Evolutionary conservation across 148 eudicot genomes (phyloP).

Genomic region (Fallopia convolvulus): DNA sequence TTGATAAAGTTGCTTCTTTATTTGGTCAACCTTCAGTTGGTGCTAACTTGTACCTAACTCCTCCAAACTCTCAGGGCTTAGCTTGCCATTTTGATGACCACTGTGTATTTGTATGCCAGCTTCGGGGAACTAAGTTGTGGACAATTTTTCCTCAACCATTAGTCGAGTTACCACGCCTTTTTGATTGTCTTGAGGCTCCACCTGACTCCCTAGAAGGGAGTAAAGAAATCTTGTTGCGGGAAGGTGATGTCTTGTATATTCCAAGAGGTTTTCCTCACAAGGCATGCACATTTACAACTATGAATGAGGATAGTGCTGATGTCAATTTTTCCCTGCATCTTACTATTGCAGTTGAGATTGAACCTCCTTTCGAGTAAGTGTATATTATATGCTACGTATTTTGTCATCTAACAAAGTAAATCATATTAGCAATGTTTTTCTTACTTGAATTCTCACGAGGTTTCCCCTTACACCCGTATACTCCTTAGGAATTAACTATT

Average conservation of each 20-base stretch:
- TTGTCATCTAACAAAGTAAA: neutral
- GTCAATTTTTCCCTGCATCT: slow-evolving; percentile 58
- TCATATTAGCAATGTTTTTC: neutral
- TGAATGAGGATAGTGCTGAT: slow-evolving; percentile 17
- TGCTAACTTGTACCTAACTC: slow-evolving; percentile 76
- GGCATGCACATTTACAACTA: slow-evolving; percentile 46
- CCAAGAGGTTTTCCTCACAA: slow-evolving; percentile 89
- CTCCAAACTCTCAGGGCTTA: slow-evolving; percentile 80
- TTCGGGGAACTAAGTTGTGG: slow-evolving; percentile 66
- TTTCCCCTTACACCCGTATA: neutral
- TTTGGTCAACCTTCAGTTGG: slow-evolving; percentile 93
- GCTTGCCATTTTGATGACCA: slow-evolving; percentile 86
- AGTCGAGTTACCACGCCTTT: slow-evolving; percentile 59
- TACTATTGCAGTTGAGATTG: slow-evolving; percentile 75
- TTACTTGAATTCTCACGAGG: neutral
- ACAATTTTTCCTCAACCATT: slow-evolving; percentile 31
- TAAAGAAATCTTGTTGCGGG: slow-evolving; percentile 39
- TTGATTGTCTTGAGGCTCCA: slow-evolving; percentile 36
- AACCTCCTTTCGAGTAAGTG: slow-evolving; percentile 93
- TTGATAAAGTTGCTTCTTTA: slow-evolving; percentile 45
- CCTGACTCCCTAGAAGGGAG: slow-evolving; percentile 20
- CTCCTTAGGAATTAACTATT: neutral
- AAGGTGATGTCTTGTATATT: slow-evolving; percentile 82
- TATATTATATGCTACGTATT: neutral
- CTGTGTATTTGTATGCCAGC: slow-evolving; percentile 87